phyloP scores from a whole-genome alignment of 1,284 basidiomycete genomes.

The Cerioporus squamosus region DNA sequence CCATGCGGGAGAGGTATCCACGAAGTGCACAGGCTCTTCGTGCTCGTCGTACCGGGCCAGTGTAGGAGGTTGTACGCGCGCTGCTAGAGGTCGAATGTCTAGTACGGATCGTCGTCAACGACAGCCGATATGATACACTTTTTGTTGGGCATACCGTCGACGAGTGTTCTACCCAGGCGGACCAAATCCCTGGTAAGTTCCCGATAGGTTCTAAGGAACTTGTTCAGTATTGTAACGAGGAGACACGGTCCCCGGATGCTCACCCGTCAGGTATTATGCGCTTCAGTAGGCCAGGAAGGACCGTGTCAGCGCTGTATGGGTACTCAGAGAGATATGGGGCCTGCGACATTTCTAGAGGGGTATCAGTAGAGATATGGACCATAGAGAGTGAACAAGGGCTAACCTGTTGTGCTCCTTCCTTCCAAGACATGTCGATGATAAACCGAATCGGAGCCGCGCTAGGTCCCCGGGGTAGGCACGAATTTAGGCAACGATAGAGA shows the following conservation, averaged over 20 bases:
- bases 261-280: conserved; percentile 51
- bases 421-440: too few relatives aligned
- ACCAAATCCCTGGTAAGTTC: conserved; percentile 59
- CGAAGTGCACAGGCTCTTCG: conserved; percentile 63
- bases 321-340: conserved; percentile 22
- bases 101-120: neutral
- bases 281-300: conserved; percentile 57
- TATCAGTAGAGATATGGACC: too few relatives aligned
- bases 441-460: too few relatives aligned
- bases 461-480: too few relatives aligned
- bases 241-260: neutral
- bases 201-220: neutral
- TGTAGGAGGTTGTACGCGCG: conserved; percentile 8
- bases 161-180: conserved; percentile 54
- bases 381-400: too few relatives aligned
- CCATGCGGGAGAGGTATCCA: conserved; percentile 74
- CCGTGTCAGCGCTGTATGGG: conserved; percentile 60
- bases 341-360: neutral
- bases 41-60: conserved; percentile 65
- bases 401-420: too few relatives aligned
- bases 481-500: too few relatives aligned
- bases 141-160: conserved; percentile 48
- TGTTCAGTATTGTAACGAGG: neutral
- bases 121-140: neutral
- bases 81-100: conserved; percentile 7